Evolutionary conservation across 352 stramenopile species (phyloP).

Genomic region (Saprolegnia diclina): DNA sequence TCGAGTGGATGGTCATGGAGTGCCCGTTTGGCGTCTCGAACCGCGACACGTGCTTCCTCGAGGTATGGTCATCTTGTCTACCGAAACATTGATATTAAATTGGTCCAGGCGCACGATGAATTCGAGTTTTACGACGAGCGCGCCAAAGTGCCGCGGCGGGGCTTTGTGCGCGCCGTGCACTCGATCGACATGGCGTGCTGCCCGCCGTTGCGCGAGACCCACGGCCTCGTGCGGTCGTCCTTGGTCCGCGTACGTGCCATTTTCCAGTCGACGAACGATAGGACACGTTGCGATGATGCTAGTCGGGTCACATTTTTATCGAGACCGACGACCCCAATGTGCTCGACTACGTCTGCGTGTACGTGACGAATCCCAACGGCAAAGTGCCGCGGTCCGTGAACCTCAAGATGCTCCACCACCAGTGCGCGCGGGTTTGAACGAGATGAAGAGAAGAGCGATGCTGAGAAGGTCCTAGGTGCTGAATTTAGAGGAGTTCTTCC

Average conservation of each 20-base stretch:
- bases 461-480: neutral
- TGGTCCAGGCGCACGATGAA: slow-evolving; percentile 55
- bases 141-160: slow-evolving; percentile 42
- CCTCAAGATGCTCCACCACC: neutral
- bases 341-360: slow-evolving; percentile 11
- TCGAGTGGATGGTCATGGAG: slow-evolving; percentile 76
- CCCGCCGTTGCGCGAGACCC: slow-evolving; percentile 43
- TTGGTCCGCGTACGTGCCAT: slow-evolving; percentile 71
- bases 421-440: neutral
- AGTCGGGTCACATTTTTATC: slow-evolving; percentile 17
- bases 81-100: no score
- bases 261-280: slow-evolving; percentile 60
- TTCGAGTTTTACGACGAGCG: slow-evolving; percentile 61
- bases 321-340: slow-evolving; percentile 15
- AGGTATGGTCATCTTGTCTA: neutral
- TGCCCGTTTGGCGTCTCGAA: slow-evolving; percentile 66
- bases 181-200: slow-evolving; percentile 71
- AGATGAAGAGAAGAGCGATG: neutral
- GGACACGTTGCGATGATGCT: slow-evolving; percentile 27
- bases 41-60: slow-evolving; percentile 72
- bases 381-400: neutral
- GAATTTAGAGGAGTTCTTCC: slow-evolving; percentile 14
- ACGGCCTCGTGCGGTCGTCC: slow-evolving; percentile 58
- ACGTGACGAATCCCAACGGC: neutral
- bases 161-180: slow-evolving; percentile 71